Base-by-base conservation (phyloP, 2,329 filamentous ascomycete genomes). In the Colletotrichum echinochloae region DNA sequence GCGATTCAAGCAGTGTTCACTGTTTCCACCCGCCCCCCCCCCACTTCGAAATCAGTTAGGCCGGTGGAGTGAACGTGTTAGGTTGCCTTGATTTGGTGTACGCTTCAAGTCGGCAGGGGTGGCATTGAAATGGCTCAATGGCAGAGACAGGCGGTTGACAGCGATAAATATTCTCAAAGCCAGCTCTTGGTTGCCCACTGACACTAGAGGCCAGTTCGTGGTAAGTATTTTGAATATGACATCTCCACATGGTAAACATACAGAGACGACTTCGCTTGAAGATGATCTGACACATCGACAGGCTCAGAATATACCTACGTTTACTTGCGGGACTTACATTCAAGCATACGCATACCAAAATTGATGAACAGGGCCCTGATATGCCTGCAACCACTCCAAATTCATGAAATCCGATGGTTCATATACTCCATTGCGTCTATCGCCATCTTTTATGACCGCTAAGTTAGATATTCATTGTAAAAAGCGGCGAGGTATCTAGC, bases 21-120 rank as follows among this genome's bases (percentile, higher is more conserved):
- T n/a, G 12, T 67, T 70, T 52, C 64, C 64, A 64, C 64, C 28
- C 48, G 48, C 63, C 41, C 67, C 41, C 44, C 44, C 44, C 44
- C 44, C 67, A 57, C 57, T 67, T 70, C 57, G 67, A 59, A 30
- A 30, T 12, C 5, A 52, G 23, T 39, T 44, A 33, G 26, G 35
- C 51, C 63, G 59, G 64, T 70, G 67, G 56, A 59, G 44, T 12
- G 4, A 26, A 57, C 20, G n/a, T 30, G 57, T 67, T 67, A 64
- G 57, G 8, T 8, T 33, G 30, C 8, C 5, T 33, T 33, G 30
- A 8, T 33, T 8, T 14, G 6, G 37, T 39, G 37, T 39, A 16
- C 18, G 37, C 37, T 14, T 39, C 4, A 18, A 39, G 37, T 18
- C 37, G 5, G 37, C 18, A 41, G 39, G 39, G 39, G 39, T 41